Evolutionary conservation across 305 asterid species (phyloP).

Genomic region (Coffea humblotiana): DNA sequence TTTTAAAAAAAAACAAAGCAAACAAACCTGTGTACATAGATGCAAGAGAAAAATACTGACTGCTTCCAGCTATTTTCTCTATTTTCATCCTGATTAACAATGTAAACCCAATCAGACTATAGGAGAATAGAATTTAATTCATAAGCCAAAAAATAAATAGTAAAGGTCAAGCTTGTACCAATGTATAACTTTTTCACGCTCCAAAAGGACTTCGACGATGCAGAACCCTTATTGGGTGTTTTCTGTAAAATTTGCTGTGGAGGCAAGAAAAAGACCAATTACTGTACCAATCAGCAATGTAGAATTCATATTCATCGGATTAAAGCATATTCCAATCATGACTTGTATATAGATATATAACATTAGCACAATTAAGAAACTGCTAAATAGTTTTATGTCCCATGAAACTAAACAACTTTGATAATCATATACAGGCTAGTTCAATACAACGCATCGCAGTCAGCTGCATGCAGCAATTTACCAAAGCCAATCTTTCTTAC

Average conservation of each 20-base stretch:
- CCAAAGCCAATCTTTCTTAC: neutral
- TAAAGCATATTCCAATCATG: neutral
- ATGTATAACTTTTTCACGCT: constrained; percentile 73
- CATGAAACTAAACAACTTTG: neutral
- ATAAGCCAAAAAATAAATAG: constrained; percentile 10
- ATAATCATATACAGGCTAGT: neutral
- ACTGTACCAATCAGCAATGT: neutral
- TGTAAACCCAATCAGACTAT: constrained; percentile 5
- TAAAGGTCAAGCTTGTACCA: constrained; percentile 48
- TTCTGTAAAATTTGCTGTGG: constrained; percentile 76
- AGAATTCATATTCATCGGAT: neutral
- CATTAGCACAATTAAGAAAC: neutral
- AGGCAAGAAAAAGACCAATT: constrained; percentile 29
- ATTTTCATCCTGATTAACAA: constrained; percentile 62
- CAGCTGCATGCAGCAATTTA: neutral
- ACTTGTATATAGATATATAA: no score
- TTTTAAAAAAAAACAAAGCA: neutral
- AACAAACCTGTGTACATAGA: constrained; percentile 88
- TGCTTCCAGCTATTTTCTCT: constrained; percentile 65
- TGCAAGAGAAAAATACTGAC: constrained; percentile 77
- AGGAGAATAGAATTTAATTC: neutral
- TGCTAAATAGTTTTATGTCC: neutral
- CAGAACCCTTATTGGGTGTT: constrained; percentile 94
- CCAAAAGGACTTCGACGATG: constrained; percentile 95
- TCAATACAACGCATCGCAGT: neutral